Evolutionary conservation across 345 rosid genomes (phyloP).

Genomic region (Syzygium aqueum): DNA sequence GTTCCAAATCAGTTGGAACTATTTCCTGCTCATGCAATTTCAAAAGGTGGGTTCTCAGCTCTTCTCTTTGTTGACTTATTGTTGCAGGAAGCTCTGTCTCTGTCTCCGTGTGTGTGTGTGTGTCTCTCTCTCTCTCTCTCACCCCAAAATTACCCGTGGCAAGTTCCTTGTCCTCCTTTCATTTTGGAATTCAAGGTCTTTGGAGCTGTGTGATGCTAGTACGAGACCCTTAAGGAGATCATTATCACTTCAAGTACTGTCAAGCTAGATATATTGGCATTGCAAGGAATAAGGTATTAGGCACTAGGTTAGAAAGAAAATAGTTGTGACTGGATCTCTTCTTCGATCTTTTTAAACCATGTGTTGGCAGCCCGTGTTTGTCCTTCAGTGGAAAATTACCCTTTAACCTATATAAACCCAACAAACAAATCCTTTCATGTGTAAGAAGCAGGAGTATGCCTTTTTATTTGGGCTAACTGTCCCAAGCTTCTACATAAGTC

Average conservation of each 20-base stretch:
- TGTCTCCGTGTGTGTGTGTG: no score
- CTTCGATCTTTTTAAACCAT: background rate
- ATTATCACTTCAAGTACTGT: background rate
- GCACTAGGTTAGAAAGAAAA: background rate
- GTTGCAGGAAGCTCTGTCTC: background rate
- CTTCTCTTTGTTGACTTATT: background rate
- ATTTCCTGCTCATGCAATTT: constrained; percentile 29
- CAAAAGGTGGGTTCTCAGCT: constrained; percentile 29
- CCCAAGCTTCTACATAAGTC: background rate
- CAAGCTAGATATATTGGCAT: background rate
- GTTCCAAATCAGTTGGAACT: constrained; percentile 20
- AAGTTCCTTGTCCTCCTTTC: background rate
- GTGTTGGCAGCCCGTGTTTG: background rate
- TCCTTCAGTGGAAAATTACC: background rate
- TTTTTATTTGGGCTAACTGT: background rate
- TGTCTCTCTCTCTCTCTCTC: background rate
- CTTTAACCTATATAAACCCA: background rate
- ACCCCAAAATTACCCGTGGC: background rate
- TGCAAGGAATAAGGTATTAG: background rate
- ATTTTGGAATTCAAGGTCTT: background rate
- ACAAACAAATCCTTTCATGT: background rate
- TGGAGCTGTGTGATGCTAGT: background rate
- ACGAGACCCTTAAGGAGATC: background rate
- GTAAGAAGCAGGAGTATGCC: background rate
- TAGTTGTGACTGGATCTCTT: background rate